phyloP scores from a whole-genome alignment of 1,284 basidiomycete species.

The Heliocybe sulcata region DNA sequence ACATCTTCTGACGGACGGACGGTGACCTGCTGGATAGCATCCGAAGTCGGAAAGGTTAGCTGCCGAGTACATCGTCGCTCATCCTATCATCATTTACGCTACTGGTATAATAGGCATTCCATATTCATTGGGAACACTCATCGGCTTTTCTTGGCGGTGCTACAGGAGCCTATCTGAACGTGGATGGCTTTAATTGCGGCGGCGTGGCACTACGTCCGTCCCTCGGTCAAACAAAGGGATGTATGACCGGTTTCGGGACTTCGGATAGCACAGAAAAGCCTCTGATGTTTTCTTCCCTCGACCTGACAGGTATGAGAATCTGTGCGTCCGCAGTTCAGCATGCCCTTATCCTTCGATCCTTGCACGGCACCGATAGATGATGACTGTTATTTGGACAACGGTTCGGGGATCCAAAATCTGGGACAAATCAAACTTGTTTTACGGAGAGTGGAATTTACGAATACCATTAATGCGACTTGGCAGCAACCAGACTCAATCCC shows the following conservation, averaged over 20 bases:
- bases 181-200: neutral
- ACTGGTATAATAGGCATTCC: neutral
- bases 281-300: constrained; percentile 19
- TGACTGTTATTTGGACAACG: constrained; percentile 17
- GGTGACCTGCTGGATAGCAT: constrained; percentile 30
- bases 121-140: neutral
- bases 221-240: neutral
- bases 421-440: neutral
- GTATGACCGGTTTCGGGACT: constrained; percentile 14
- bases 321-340: constrained; percentile 3
- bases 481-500: constrained; percentile 11
- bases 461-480: constrained; percentile 11
- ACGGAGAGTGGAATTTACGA: constrained; percentile 9
- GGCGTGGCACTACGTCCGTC: neutral
- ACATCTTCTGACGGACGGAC: constrained; percentile 13
- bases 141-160: neutral
- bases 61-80: too few species aligned
- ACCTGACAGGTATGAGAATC: constrained; percentile 21
- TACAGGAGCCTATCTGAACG: neutral
- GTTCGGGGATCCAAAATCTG: neutral
- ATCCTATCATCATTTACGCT: too few species aligned
- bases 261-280: constrained; percentile 9
- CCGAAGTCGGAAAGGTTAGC: constrained; percentile 29
- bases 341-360: neutral
- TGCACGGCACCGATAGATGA: constrained; percentile 17